Base-by-base conservation (phyloP, 208 protist genomes). In the Trypanosoma rangeli region DNA sequence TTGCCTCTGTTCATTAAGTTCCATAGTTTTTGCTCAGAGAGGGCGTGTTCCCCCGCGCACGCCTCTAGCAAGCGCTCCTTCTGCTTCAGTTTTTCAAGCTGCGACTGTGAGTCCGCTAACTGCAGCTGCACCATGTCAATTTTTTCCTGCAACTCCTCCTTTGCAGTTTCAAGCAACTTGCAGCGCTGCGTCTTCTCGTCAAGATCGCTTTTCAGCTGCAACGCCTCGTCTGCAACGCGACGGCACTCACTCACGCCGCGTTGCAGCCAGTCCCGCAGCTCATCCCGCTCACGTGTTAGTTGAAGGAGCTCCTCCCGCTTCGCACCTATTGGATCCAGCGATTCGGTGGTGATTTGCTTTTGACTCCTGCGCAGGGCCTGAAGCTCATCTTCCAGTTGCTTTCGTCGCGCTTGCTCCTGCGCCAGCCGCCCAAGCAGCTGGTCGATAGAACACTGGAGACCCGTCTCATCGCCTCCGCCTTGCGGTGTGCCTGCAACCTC, bases 181-280 rank as follows among this genome's bases (percentile, higher is more conserved):
- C 68, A 63, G 46, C 54, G 35, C 20, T 26, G 29, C 37, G 79
- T 63, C 8, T 37, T 8, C 22, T 71, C 63, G 10, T 62, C 26
- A 20, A 82, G 44, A 10, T 69, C 73, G 1, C 39, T 35, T 52
- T 68, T 54, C n/a, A 74, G 55, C 3, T 22, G 44, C 13, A 22
- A 13, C 44, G 76, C 73, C 39, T 79, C 71, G 20, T 82, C 76
- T 15, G 76, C 76, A 10, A 82, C 72, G 42, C 76, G 76, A 26
- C 72, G 61, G 26, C 72, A 82, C 53, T 82, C 76, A 16, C 1
- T 52, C 31, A 78, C 76, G 0, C 65, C 76, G 0, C 76, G 68
- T 31, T 75, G 72, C 29, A 82, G 50, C 76, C 76, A 82, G 44
- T 69, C 59, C 22, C 57, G 68, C 50, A 82, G 24, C n/a, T 73